A percentile compares a stretch with the other conserved stretches of the same genome.
These are phyloP conservation scores for Apiospora marii DNA, from an alignment of 2,329 filamentous ascomycete genomes.

Conservation along the genomic window DNA sequence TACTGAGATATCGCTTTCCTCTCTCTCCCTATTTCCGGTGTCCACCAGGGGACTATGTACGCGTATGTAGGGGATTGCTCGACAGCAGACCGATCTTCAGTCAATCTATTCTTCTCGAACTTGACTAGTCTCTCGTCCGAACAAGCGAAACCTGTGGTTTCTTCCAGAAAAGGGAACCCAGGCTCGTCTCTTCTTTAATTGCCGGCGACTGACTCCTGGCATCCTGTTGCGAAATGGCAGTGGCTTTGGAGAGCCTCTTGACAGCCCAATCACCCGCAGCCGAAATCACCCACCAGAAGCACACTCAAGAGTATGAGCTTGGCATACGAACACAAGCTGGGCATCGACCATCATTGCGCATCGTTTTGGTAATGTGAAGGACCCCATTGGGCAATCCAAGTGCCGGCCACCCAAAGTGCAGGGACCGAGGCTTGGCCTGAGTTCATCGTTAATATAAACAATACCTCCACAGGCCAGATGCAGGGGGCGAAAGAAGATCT, in stretches of 20 bases:
- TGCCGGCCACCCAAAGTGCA: neutral
- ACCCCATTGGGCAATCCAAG: slow-evolving; percentile 1
- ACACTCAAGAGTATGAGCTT: neutral
- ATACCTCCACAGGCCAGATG: neutral
- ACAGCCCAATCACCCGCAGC: neutral
- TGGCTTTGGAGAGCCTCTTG: no score
- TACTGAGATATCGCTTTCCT: no score
- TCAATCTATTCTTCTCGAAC: neutral
- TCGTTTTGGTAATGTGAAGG: neutral
- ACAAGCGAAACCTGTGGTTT: neutral
- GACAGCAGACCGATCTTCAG: neutral
- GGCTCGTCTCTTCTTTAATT: neutral
- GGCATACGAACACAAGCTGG: neutral
- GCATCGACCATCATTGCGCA: neutral
- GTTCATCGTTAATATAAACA: neutral
- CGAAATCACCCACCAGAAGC: neutral
- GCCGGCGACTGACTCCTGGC: neutral
- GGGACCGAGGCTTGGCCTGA: neutral
- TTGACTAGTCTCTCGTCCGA: neutral
- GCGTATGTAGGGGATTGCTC: neutral
- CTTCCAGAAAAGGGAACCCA: neutral
- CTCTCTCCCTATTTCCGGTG: neutral
- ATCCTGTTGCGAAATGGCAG: neutral
- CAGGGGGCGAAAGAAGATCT: neutral
- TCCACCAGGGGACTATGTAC: neutral